These are phyloP conservation scores for Starmerella tilneyi DNA, from an alignment of 805 yeast genomes.

Conservation along the genomic window DNA sequence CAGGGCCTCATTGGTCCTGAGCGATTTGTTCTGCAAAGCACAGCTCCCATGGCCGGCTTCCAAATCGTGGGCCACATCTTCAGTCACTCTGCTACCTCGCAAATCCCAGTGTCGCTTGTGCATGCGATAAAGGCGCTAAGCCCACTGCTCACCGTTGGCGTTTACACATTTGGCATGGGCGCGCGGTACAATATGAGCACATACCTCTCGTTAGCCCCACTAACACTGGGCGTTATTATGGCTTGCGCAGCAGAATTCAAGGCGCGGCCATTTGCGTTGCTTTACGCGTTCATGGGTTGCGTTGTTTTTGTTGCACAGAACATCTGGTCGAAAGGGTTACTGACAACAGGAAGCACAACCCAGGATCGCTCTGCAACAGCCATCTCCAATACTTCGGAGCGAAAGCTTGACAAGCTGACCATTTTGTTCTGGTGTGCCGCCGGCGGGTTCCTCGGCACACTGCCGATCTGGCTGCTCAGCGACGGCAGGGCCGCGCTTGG, in stretches of 20 bases:
- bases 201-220: slow-evolving; percentile 67
- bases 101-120: slow-evolving; percentile 88
- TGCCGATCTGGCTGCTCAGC: slow-evolving; percentile 59
- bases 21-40: slow-evolving; percentile 31
- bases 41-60: slow-evolving; percentile 89
- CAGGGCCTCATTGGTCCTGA: slow-evolving; percentile 26
- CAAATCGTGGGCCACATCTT: slow-evolving; percentile 88
- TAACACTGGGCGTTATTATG: slow-evolving; percentile 75
- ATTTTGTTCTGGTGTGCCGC: slow-evolving; percentile 69
- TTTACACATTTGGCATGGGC: slow-evolving; percentile 54
- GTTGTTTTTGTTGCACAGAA: slow-evolving; percentile 75
- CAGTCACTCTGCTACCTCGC: slow-evolving; percentile 81
- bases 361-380: slow-evolving; percentile 9
- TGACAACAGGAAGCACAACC: slow-evolving; percentile 37
- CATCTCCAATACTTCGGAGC: neutral
- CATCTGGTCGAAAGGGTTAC: slow-evolving; percentile 72
- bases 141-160: slow-evolving; percentile 77
- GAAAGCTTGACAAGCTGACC: slow-evolving; percentile 67
- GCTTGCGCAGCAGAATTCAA: slow-evolving; percentile 37
- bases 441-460: slow-evolving; percentile 58
- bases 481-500: slow-evolving; percentile 37
- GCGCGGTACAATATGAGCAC: slow-evolving; percentile 52
- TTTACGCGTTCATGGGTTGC: slow-evolving; percentile 57
- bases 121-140: slow-evolving; percentile 89
- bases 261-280: slow-evolving; percentile 50